These are phyloP conservation scores for Talaromyces sp. DNA, from an alignment of 2,329 filamentous ascomycete species.

Conservation along the genomic window DNA sequence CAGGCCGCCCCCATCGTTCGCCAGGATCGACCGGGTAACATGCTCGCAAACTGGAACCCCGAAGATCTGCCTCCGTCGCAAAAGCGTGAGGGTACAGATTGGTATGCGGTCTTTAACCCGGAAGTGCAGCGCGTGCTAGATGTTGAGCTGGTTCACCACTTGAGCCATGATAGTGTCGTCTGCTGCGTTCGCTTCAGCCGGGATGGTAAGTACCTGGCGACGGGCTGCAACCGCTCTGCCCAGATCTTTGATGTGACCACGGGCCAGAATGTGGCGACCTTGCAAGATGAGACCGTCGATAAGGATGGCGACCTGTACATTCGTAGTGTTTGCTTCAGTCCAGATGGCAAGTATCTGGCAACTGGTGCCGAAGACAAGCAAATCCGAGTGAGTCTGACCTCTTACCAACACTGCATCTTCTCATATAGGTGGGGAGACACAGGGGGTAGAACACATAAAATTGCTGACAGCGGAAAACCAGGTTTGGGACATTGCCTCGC, in stretches of 20 bases:
- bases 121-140: conserved; percentile 85
- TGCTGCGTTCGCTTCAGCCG: conserved; percentile 97
- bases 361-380: conserved; percentile 98
- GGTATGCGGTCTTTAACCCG: conserved; percentile 97
- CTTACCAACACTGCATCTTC: neutral
- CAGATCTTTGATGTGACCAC: conserved; percentile 94
- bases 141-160: conserved; percentile 89
- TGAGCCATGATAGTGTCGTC: conserved; percentile 92
- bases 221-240: conserved; percentile 97
- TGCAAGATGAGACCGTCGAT: conserved; percentile 86
- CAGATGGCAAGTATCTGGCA: conserved; percentile 88
- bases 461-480: conserved; percentile 37
- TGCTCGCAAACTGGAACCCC: conserved; percentile 82
- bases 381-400: conserved; percentile 70
- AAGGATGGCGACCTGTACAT: conserved; percentile 94
- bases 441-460: conserved; percentile 8
- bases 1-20: conserved; percentile 49
- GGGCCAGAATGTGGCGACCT: conserved; percentile 82
- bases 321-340: conserved; percentile 96
- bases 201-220: conserved; percentile 93
- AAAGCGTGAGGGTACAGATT: conserved; percentile 88
- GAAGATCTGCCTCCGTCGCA: conserved; percentile 81
- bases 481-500: conserved; percentile 90
- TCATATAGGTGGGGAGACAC: neutral
- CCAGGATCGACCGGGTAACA: conserved; percentile 61